phyloP scores from a whole-genome alignment of 805 yeast species.

The Wickerhamomyces xylosicus region DNA sequence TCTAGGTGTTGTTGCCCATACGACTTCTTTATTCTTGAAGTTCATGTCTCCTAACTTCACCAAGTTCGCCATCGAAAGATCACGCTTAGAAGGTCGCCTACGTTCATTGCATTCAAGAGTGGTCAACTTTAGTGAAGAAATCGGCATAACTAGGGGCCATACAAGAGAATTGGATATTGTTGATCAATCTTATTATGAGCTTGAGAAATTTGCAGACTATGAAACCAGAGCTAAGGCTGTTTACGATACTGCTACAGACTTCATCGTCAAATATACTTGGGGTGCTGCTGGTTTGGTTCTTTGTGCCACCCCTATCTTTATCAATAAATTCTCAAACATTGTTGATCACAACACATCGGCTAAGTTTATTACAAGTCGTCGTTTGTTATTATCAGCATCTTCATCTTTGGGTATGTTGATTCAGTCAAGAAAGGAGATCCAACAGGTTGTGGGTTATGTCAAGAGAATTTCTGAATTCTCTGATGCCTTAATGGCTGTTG shows the following conservation, averaged over 20 bases:
- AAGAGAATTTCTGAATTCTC: slow-evolving; percentile 64
- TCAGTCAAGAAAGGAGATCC: slow-evolving; percentile 73
- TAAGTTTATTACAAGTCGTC: slow-evolving; percentile 81
- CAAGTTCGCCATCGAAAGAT: slow-evolving; percentile 61
- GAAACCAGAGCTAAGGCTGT: slow-evolving; percentile 68
- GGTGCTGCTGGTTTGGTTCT: slow-evolving; percentile 89
- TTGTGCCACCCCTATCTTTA: slow-evolving; percentile 84
- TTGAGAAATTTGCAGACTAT: slow-evolving; percentile 67
- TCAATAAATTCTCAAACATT: slow-evolving; percentile 32
- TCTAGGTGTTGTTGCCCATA: slow-evolving; percentile 70
- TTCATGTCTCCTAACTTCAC: slow-evolving; percentile 88
- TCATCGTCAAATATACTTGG: slow-evolving; percentile 86
- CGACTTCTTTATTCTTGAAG: slow-evolving; percentile 64
- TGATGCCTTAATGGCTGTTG: slow-evolving; percentile 45
- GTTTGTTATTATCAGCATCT: slow-evolving; percentile 74
- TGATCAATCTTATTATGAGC: slow-evolving; percentile 72
- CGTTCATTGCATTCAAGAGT: slow-evolving; percentile 76
- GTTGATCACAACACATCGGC: slow-evolving; percentile 48
- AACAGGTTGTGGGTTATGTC: slow-evolving; percentile 77
- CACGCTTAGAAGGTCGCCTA: slow-evolving; percentile 76
- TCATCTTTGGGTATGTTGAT: slow-evolving; percentile 83
- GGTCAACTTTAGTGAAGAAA: slow-evolving; percentile 72
- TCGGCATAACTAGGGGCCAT: slow-evolving; percentile 79
- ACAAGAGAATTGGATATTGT: slow-evolving; percentile 64
- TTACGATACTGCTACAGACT: slow-evolving; percentile 79